phyloP scores from a whole-genome alignment of 139 green algal genomes.

The Chlamydomonas asymmetrica region DNA sequence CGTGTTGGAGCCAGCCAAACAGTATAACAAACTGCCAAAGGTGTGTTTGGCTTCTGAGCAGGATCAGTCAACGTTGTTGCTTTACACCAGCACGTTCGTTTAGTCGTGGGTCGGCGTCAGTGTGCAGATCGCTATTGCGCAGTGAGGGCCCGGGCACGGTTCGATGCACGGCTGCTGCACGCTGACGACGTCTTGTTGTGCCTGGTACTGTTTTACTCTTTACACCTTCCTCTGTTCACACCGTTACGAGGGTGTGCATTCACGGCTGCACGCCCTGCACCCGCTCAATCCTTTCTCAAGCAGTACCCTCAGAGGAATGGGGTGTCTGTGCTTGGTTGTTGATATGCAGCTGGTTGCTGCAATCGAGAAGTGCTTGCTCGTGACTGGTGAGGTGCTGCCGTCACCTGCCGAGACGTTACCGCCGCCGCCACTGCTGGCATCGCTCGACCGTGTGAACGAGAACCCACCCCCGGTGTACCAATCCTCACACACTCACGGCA shows the following conservation, averaged over 20 bases:
- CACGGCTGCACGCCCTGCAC: neutral
- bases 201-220: neutral
- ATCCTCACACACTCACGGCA: neutral
- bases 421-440: conserved; percentile 10
- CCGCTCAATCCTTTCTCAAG: neutral
- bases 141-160: neutral
- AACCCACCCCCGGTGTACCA: conserved; percentile 20
- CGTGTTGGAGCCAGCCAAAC: conserved; percentile 70
- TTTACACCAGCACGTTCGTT: neutral
- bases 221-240: neutral
- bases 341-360: conserved; percentile 34
- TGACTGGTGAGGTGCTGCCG: conserved; percentile 44
- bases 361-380: conserved; percentile 62
- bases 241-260: neutral
- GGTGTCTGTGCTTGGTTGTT: no score
- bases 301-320: no score
- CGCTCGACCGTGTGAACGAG: conserved; percentile 14
- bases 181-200: neutral
- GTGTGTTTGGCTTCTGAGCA: conserved; percentile 21
- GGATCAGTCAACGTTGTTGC: neutral
- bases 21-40: conserved; percentile 72
- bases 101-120: neutral
- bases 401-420: conserved; percentile 9
- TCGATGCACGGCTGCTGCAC: neutral
- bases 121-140: neutral